These are phyloP conservation scores for Acephala macrosclerotiorum DNA, from an alignment of 2,329 filamentous ascomycete species.

Conservation along the genomic window DNA sequence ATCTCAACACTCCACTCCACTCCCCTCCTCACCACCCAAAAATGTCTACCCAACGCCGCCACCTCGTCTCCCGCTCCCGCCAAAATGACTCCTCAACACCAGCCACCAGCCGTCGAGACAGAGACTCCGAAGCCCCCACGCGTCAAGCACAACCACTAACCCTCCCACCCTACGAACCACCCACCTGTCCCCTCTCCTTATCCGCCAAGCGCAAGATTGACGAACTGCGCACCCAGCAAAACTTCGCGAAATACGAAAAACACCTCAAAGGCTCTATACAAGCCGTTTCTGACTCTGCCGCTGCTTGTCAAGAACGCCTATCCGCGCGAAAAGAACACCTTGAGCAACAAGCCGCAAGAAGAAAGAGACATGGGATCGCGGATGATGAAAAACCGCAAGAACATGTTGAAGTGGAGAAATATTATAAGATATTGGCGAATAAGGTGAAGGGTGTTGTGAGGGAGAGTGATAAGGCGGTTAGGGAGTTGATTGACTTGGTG, in stretches of 20 bases:
- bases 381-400: slow-evolving; percentile 47
- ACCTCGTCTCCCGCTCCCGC: slow-evolving; percentile 25
- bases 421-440: slow-evolving; percentile 50
- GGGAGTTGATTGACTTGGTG: slow-evolving; percentile 63
- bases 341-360: slow-evolving; percentile 36
- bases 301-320: slow-evolving; percentile 62
- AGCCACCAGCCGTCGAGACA: slow-evolving; percentile 25
- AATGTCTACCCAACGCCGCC: slow-evolving; percentile 35
- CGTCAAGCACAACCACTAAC: slow-evolving; percentile 33
- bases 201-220: slow-evolving; percentile 54
- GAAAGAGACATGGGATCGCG: slow-evolving; percentile 41
- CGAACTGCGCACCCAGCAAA: slow-evolving; percentile 50
- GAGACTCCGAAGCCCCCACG: slow-evolving; percentile 21
- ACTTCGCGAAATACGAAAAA: slow-evolving; percentile 53
- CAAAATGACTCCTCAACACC: slow-evolving; percentile 34
- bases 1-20: not conserved
- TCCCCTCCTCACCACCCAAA: slow-evolving; percentile 10
- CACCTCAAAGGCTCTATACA: slow-evolving; percentile 55
- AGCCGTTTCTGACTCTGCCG: slow-evolving; percentile 56
- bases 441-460: slow-evolving; percentile 59
- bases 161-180: slow-evolving; percentile 60
- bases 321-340: slow-evolving; percentile 37
- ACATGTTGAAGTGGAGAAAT: slow-evolving; percentile 45
- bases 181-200: slow-evolving; percentile 57
- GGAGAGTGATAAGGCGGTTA: slow-evolving; percentile 63